Conservation (phyloP, 805 yeast genomes). For the Crinitomyces ghanaensis region DNA sequence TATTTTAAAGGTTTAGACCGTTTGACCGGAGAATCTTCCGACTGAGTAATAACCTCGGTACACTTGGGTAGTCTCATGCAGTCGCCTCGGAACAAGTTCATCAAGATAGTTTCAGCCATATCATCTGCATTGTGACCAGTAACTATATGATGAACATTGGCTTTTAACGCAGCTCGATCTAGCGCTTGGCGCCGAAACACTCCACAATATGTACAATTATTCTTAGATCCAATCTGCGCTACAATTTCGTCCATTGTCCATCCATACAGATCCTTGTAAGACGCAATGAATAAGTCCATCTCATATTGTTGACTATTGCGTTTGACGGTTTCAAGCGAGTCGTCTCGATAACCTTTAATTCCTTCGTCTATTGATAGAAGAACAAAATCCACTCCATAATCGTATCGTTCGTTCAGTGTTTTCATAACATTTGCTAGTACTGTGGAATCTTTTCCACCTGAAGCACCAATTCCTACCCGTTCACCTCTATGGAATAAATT, state of each 20-base stretch:
- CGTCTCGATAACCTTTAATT: slow-evolving; percentile 93
- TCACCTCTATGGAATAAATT: slow-evolving; percentile 72
- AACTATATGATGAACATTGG: slow-evolving; percentile 80
- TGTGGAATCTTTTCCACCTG: slow-evolving; percentile 97
- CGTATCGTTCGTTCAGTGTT: slow-evolving; percentile 73
- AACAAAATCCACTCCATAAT: slow-evolving; percentile 78
- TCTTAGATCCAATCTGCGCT: slow-evolving; percentile 82
- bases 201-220: slow-evolving; percentile 97
- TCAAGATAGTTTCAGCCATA: slow-evolving; percentile 94
- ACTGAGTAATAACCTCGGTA: slow-evolving; percentile 72
- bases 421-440: slow-evolving; percentile 84
- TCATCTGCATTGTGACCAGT: slow-evolving; percentile 99
- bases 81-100: slow-evolving; percentile 95
- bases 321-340: slow-evolving; percentile 91
- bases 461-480: slow-evolving; percentile 91
- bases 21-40: slow-evolving; percentile 74
- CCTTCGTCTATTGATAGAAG: slow-evolving; percentile 92
- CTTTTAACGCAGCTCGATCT: slow-evolving; percentile 86
- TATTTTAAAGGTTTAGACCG: slow-evolving; percentile 94
- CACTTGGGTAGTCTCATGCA: slow-evolving; percentile 84
- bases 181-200: slow-evolving; percentile 92
- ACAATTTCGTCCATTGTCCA: slow-evolving; percentile 99
- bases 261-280: slow-evolving; percentile 79
- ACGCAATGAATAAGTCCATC: slow-evolving; percentile 69
- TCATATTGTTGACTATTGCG: slow-evolving; percentile 78